Base-by-base conservation (phyloP, 345 rosid species). In the Murraya paniculata region DNA sequence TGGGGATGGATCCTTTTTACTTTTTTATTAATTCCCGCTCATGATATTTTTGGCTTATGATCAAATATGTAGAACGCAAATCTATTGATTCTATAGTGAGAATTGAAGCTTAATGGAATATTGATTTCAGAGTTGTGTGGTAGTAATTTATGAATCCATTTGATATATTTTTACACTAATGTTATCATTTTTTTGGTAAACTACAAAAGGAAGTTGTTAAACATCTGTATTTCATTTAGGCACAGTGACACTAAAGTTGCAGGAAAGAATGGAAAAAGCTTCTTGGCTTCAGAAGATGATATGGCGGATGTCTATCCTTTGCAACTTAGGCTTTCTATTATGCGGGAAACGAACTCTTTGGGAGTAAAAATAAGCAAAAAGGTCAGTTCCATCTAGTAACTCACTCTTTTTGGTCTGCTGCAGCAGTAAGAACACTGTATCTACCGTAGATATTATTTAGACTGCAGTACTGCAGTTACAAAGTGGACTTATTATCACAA, bases 251-350 rank as follows among this genome's bases (percentile, higher is more conserved):
- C 93, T 76, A 96, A 90, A 86, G 86, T 81, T 86, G 86, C 88
- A 39, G 78, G 87, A 72, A 94, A 85, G 92, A 81, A 84, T 67
- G 84, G 90, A n/a, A 92, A 85, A 87, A 85, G 86, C 82, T 90
- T 91, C 83, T 86, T 89, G 9, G 90, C 92, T 79, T 92, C 95
- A 45, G 97, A 91, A 85, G 97, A 91, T 87, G 98, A 94, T 83
- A 89, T 91, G 88, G 90, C 91, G 18, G 98, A 94, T 87, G 99
- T 94, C 70, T 96, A 94, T 86, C 98, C 98, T 35, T 87, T 96
- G 68, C 92, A 91, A 75, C 91, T 96, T 67, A 94, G 98, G 85
- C 91, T 96, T 77, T 87, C 95, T 82, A 78, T 91, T 78, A 78
- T 84, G 79, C 85, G 81, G 73, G 98, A 96, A 84, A 82, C 85